phyloP scores from a whole-genome alignment of 2,329 filamentous ascomycete genomes.

The Teratosphaeriaceae sp. region DNA sequence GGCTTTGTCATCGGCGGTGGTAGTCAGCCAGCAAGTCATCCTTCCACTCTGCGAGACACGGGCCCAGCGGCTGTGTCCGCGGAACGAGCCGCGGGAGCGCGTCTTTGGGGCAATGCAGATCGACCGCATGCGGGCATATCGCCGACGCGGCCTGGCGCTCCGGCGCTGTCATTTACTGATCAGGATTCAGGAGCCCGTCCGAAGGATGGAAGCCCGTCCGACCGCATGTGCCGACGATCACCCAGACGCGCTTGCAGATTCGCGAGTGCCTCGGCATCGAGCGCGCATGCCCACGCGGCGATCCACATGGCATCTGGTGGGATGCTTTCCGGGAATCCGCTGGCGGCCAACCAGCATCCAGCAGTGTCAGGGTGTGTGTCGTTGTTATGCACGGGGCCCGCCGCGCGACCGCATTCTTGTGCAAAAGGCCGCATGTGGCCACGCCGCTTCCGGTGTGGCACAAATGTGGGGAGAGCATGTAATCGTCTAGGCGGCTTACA shows the following conservation, averaged over 20 bases:
- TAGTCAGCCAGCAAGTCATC: conserved; percentile 1
- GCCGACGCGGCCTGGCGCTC: not conserved
- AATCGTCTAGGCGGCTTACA: not conserved
- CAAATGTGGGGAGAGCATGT: not conserved
- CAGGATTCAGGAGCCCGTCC: not conserved
- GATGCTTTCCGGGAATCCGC: no score
- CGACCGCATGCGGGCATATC: not conserved
- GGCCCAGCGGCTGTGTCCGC: not conserved
- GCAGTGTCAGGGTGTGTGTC: no score
- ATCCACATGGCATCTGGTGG: no score
- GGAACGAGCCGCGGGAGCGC: not conserved
- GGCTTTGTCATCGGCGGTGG: not conserved
- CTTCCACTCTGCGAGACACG: not conserved
- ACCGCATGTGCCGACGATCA: no score
- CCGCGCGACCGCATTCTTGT: no score
- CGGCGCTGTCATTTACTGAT: no score
- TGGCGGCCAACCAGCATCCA: no score
- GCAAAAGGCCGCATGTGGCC: no score
- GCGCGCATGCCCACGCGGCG: no score
- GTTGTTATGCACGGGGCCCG: no score
- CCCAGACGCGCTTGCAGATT: no score
- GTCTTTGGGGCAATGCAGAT: not conserved
- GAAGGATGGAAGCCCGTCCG: not conserved
- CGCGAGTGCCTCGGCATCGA: no score
- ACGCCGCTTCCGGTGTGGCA: not conserved